Conservation (phyloP, 2,329 filamentous ascomycete genomes). For the Septoria petroselini region DNA sequence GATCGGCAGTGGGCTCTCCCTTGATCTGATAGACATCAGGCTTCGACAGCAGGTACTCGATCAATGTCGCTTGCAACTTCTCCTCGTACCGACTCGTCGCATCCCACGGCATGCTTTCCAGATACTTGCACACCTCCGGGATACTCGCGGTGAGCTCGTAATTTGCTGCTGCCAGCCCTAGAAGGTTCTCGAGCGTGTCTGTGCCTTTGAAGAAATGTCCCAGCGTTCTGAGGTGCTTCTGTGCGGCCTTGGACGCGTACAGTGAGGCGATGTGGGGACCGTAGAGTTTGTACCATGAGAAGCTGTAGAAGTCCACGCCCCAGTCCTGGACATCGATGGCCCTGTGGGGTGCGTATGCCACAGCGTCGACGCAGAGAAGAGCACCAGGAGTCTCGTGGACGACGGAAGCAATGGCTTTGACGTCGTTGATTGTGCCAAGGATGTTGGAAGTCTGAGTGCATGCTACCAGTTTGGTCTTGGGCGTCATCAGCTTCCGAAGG, state of each 20-base stretch:
- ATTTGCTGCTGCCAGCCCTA: conserved; percentile 65
- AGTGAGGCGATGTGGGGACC: conserved; percentile 71
- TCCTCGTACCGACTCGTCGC: conserved; percentile 59
- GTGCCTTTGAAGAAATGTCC: conserved; percentile 65
- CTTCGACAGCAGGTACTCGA: conserved; percentile 57
- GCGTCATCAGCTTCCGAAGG: conserved; percentile 58
- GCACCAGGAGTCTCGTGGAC: conserved; percentile 55
- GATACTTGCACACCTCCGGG: conserved; percentile 59
- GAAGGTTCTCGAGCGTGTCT: conserved; percentile 61
- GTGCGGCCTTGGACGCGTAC: conserved; percentile 60
- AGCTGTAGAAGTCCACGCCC: conserved; percentile 72
- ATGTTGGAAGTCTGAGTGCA: conserved; percentile 74
- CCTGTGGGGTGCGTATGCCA: conserved; percentile 72
- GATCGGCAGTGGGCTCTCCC: conserved; percentile 53
- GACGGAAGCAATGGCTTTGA: conserved; percentile 54
- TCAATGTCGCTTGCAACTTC: conserved; percentile 56
- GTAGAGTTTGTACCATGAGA: conserved; percentile 81
- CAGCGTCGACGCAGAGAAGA: conserved; percentile 69
- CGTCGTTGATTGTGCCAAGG: conserved; percentile 66
- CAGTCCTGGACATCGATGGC: conserved; percentile 65
- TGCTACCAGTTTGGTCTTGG: conserved; percentile 65
- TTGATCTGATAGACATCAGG: conserved; percentile 54
- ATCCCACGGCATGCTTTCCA: conserved; percentile 46
- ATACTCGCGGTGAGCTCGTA: conserved; percentile 68
- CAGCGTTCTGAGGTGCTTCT: conserved; percentile 55